Evolutionary conservation across 106 monocot species (phyloP), one percentile per base, ranked within the genome.

Genomic region (Dioscorea alata): DNA sequence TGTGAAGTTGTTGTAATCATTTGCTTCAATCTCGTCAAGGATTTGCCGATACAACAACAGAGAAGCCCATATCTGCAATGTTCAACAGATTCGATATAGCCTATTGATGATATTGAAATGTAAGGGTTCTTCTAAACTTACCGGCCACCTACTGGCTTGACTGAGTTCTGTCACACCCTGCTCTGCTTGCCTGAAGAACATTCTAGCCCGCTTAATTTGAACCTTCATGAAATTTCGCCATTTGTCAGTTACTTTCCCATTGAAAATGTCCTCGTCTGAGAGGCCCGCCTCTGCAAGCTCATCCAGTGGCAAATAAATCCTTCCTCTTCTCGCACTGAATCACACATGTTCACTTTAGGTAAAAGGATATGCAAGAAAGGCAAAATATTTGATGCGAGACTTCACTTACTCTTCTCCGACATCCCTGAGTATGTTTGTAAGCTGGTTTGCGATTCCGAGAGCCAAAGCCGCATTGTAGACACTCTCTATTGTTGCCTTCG

Each of bases 1-100:
- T 0, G 75, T 88, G 79, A 88, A 84, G 76, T 84, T 88, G 70
- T 88, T 70, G 59, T 88, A 88, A 49, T 84, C 84, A 53, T 84
- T 88, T 13, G 78, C 78, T 57, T 84, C 88, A 23, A 88, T 84
- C 62, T 75, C 78, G 49, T 84, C 84, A 14, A 88, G 59, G 28
- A 88, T 88, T 57, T 84, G 75, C 4, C 76, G 49, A 33, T 88
- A 88, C 16, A 88, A 22, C 4, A 88, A 10, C 56, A 84, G 51
- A 12, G 84, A 84, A 10, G 88, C 84, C 73, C 58, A 85, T 7
- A 88, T 82, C 88, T 88, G 68, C 33, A 64, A 67, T 9, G 19
- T 19, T 6, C 23, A 2, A 22, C 12, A 59, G 20, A 7, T 59
- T 12, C 12, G 4, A 59, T 23, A 0, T 24, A 20, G 1, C 12